Conservation (phyloP, 345 rosid genomes). For the Lumnitzera racemosa region DNA sequence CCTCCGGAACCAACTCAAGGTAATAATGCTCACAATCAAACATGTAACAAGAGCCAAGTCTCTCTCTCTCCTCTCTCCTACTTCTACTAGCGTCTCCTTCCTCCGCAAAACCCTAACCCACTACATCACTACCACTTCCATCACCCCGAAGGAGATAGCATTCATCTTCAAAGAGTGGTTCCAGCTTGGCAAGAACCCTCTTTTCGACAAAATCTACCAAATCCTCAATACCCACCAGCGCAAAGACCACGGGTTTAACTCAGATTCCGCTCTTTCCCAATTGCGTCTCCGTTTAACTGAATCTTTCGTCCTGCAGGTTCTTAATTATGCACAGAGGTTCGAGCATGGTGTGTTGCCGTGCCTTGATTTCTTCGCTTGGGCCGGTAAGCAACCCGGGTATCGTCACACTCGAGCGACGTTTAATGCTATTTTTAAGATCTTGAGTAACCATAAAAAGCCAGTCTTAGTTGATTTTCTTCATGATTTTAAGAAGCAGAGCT, state of each 20-base stretch:
- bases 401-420: slow-evolving; percentile 57
- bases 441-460: slow-evolving; percentile 31
- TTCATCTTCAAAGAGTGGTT: slow-evolving; percentile 59
- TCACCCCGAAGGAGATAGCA: slow-evolving; percentile 18
- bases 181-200: slow-evolving; percentile 16
- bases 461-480: slow-evolving; percentile 43
- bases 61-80: background rate
- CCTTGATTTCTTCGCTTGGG: slow-evolving; percentile 92
- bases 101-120: background rate
- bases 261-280: slow-evolving; percentile 28
- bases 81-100: background rate
- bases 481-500: slow-evolving; percentile 12
- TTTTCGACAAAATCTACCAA: slow-evolving; percentile 36
- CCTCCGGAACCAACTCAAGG: background rate
- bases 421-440: slow-evolving; percentile 65
- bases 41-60: slow-evolving; percentile 10
- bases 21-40: slow-evolving; percentile 13
- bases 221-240: slow-evolving; percentile 20
- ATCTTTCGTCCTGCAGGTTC: slow-evolving; percentile 51
- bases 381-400: slow-evolving; percentile 58
- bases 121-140: slow-evolving; percentile 3
- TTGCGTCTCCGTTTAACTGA: slow-evolving; percentile 49
- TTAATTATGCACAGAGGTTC: slow-evolving; percentile 28
- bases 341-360: slow-evolving; percentile 46
- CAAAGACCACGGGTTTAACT: slow-evolving; percentile 18